Base-by-base conservation (phyloP, 768 basidiomycete genomes). In the Leucosporidium scottii region DNA sequence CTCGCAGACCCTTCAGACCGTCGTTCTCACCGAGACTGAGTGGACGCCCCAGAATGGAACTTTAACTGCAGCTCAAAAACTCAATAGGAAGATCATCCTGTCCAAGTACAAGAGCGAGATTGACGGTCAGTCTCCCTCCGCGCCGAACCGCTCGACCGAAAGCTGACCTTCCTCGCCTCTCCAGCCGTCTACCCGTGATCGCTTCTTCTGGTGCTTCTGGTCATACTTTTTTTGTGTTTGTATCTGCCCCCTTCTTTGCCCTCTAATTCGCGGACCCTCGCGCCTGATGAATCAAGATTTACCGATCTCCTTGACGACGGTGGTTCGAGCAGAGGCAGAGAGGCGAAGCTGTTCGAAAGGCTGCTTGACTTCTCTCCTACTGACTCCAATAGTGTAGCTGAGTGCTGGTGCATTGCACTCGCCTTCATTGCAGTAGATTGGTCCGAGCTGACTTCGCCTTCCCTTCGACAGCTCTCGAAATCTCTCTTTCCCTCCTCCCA, bases 31-130 rank as follows among this genome's bases (percentile, higher is more conserved):
- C 4, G 75, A 86, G 17, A 90, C 91, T 1, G 92, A 93, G 79
- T 94, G 93, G 92, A 93, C 91, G 9, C 90, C 92, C 0, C 89
- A 93, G 81, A 89, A 78, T 67, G 92, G 90, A 50, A 82, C 91
- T 53, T 84, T 92, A 54, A 93, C 92, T 0, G 89, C 91, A 31
- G 91, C 92, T 64, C 89, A 91, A 82, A 93, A 94, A 83, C 82
- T 93, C 18, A 87, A 93, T 79, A 79, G 92, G 73, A 83, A 82
- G 76, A 85, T 81, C 78, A 83, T 94, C 28, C 7, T 59, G 3
- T 27, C 62, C 15, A 27, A 59, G 25, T 69, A 62, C 31, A 44
- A 62, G 44, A 44, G 51, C 8, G 61, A 69, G 20, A 62, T 72
- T 59, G 53, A 66, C 47, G 68, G 39, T 69, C 55, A 54, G 67